Evolutionary conservation across 805 yeast species (phyloP), one percentile per base, ranked within the genome.

Genomic region (Wickerhamiella alocasiicola): DNA sequence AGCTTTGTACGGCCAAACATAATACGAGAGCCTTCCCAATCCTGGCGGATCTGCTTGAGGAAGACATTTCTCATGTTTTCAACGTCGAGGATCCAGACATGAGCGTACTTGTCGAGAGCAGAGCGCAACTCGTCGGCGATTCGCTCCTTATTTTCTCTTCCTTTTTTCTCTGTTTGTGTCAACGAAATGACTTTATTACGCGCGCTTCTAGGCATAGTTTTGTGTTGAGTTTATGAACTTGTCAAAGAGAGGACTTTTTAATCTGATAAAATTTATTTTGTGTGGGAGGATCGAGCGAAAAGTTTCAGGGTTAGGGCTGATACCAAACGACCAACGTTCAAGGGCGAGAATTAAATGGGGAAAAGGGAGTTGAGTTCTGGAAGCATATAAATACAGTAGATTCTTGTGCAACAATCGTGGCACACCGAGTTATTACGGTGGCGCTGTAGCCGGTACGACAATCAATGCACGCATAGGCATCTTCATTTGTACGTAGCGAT

Each of bases 1-100:
- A 91, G 95, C 60, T 85, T 81, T 58, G 91, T 81, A 60, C 87
- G 84, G 48, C 98, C 98, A 66, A 91, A 71, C 46, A 87, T 67
- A 46, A 88, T 67, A 56, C 84, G 80, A 24, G 95, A 82, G 3
- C 95, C 98, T 24, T 66, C 65, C 98, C 98, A 91, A 50, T 85
- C 93, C 31, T 74, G 70, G 67, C 98, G 77, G 45, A 91, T 79
- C 52, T 84, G 93, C 63, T 91, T 95, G 54, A 91, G 68, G 41
- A 87, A 95, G 41, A 94, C 94, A 44, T 95, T 91, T 65, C 98
- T 79, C 57, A 91, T 94, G 63, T 85, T 91, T 54, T 84, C 88
- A 46, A 91, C 72, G 47, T 76, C 73, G 50, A 91, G 72, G 20
- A 85, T 80, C 93, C 95, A 88, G 34, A 73, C 76, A 63, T 74